Conservation (phyloP, 129 eudicot genomes). For the Cynara cardunculus region DNA sequence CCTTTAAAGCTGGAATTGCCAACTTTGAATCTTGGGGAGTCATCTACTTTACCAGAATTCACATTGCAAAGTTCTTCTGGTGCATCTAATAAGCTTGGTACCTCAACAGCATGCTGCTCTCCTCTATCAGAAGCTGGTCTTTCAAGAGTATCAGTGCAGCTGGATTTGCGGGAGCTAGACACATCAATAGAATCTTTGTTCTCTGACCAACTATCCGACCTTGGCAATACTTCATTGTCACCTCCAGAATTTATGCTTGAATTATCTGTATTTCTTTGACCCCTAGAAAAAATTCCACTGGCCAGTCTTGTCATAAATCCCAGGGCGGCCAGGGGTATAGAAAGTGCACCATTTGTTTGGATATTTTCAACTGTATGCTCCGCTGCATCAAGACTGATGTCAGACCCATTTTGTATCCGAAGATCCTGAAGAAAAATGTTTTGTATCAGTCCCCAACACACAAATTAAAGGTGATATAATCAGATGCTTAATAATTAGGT, state of each 20-base stretch:
- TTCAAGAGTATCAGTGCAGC: constrained; percentile 28
- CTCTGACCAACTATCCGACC: constrained; percentile 22
- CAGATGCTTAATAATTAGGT: neutral
- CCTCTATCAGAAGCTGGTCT: constrained; percentile 25
- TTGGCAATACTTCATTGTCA: constrained; percentile 38
- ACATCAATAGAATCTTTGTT: constrained; percentile 23
- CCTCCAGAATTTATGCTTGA: constrained; percentile 25
- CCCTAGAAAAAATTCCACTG: constrained; percentile 80
- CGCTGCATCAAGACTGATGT: constrained; percentile 44
- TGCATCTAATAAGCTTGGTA: constrained; percentile 28
- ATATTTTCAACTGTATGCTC: constrained; percentile 50
- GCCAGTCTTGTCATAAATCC: constrained; percentile 83
- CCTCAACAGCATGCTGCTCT: constrained; percentile 38
- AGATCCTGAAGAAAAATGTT: constrained; percentile 44
- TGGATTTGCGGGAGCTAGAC: constrained; percentile 39
- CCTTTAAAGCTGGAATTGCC: constrained; percentile 51
- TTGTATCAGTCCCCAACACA: neutral
- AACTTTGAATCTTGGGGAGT: constrained; percentile 29
- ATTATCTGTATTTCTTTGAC: constrained; percentile 47
- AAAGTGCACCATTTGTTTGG: constrained; percentile 66
- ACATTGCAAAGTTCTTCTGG: constrained; percentile 37
- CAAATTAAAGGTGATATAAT: neutral
- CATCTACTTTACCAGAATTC: constrained; percentile 28
- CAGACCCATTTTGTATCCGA: constrained; percentile 38
- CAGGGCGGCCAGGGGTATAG: constrained; percentile 75